Percentiles rank a stretch among this genome's conserved stretches.
phyloP scores from a whole-genome alignment of 768 basidiomycete genomes.

The Cystofilobasidium bisporidii region DNA sequence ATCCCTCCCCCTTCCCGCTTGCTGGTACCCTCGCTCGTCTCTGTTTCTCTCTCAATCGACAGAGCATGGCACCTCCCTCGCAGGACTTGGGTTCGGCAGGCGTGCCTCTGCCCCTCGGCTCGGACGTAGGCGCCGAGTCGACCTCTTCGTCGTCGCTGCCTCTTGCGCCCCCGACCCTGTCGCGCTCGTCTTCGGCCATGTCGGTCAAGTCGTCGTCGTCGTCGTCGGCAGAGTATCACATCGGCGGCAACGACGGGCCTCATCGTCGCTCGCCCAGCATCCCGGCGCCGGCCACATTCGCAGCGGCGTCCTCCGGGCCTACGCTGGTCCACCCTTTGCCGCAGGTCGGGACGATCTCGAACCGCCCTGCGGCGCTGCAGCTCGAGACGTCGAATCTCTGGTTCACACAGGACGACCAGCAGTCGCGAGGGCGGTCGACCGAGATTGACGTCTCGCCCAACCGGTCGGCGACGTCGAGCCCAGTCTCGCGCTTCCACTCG shows the following conservation, averaged over 20 bases:
- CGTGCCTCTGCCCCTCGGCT: too few relatives aligned
- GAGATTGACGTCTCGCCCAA: constrained; percentile 7
- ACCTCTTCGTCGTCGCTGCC: too few relatives aligned
- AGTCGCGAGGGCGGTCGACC: constrained; percentile 7
- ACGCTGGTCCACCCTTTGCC: constrained; percentile 3
- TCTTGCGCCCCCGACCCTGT: too few relatives aligned
- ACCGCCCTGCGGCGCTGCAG: constrained; percentile 13
- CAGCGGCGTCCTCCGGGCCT: not conserved
- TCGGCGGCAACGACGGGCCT: not conserved
- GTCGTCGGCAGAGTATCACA: not conserved
- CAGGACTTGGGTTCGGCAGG: too few relatives aligned
- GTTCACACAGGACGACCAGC: not conserved
- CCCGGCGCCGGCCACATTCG: not conserved
- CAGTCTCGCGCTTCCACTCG: constrained; percentile 12
- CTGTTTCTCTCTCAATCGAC: too few relatives aligned
- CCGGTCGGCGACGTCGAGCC: not conserved
- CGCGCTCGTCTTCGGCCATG: too few relatives aligned
- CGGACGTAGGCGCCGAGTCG: too few relatives aligned
- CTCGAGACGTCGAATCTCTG: constrained; percentile 10
- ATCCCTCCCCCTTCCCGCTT: too few relatives aligned
- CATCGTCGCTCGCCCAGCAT: not conserved
- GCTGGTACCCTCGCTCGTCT: too few relatives aligned
- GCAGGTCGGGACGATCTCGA: not conserved
- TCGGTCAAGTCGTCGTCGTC: not conserved
- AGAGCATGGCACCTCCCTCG: too few relatives aligned